Base-by-base conservation (phyloP, 768 basidiomycete genomes). In the Boletus rex-veris region DNA sequence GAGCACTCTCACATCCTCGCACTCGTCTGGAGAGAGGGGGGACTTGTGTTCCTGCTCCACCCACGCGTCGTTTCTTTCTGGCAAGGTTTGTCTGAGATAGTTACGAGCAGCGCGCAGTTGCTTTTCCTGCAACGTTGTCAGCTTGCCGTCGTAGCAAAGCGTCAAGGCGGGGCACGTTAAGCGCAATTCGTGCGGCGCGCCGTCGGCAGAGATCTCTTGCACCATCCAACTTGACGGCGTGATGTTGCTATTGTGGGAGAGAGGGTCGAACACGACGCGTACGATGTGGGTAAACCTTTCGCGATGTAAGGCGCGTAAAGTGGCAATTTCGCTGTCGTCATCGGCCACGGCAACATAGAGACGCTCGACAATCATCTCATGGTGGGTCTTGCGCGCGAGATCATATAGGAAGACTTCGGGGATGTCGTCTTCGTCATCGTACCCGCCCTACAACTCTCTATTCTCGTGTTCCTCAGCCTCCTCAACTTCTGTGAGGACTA, bases 261-360 rank as follows among this genome's bases (percentile, higher is more conserved):
- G 35, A 1, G 35, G 35, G 6, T 15, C 14, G 12, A 36, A 36
- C 12, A 15, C 12, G 35, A 36, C 15, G 35, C 35, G 35, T 11
- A 36, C 14, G 6, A 36, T 15, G 35, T 36, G 53, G 7, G 38
- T 55, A 14, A 55, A 58, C 14, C 5, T n/a, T 11, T 42, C 18
- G 21, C 18, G 4, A 5, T 33, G 5, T 4, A n/a, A 30, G 1
- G 53, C 55, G 28, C 45, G 40, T 36, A 58, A 16, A 21, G 35
- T 45, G 11, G 40, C 33, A 7, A 58, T 55, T 10, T 55, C 48
- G 30, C 45, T 12, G 36, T 49, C 48, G 28, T 57, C 26, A 19
- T 57, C 48, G 9, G 53, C 31, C 7, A 57, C 12, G 33, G 53
- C 53, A 21, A 50, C 3, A 21, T 49, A 57, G 24, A 54, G 14